Evolutionary conservation across 2,329 filamentous ascomycete genomes (phyloP).

Genomic region (Aspergillus neoniger): DNA sequence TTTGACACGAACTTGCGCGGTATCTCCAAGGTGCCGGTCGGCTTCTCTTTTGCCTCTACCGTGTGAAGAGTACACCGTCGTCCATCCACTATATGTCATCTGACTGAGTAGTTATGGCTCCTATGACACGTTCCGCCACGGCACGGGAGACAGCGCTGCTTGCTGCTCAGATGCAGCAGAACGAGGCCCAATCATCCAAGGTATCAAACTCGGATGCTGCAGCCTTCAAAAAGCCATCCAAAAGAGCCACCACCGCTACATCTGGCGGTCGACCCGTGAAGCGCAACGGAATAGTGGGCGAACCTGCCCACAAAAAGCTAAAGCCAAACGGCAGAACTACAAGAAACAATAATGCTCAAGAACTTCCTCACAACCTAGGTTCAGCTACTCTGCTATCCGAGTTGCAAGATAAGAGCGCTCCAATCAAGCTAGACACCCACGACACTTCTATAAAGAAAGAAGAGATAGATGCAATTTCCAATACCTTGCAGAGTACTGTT

Average conservation of each 20-base stretch:
- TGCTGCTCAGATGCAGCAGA: constrained; percentile 14
- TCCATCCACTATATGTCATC: not conserved
- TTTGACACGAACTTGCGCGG: no score
- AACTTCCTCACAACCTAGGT: constrained; percentile 61
- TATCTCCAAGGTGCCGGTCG: not conserved
- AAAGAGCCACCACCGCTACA: not conserved
- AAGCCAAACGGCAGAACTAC: constrained; percentile 16
- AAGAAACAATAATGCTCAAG: constrained; percentile 35
- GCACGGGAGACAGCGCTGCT: constrained; percentile 25
- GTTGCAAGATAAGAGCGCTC: not conserved
- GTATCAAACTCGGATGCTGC: not conserved
- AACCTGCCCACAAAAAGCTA: constrained; percentile 29
- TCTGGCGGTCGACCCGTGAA: constrained; percentile 18
- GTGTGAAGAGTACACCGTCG: no score
- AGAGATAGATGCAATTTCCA: constrained; percentile 7
- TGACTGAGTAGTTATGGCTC: constrained; percentile 20
- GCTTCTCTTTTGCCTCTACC: not conserved
- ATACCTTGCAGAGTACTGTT: constrained; percentile 20
- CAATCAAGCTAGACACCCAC: not conserved
- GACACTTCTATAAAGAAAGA: constrained; percentile 8
- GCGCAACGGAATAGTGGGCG: constrained; percentile 14
- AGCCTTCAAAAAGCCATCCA: not conserved
- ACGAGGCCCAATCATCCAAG: not conserved
- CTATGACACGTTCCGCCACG: constrained; percentile 33
- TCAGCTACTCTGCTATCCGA: constrained; percentile 19